Percentiles rank a stretch among this genome's conserved stretches.
These are phyloP conservation scores for Diaporthe amygdali DNA, from an alignment of 2,329 filamentous ascomycete genomes.

Conservation along the genomic window DNA sequence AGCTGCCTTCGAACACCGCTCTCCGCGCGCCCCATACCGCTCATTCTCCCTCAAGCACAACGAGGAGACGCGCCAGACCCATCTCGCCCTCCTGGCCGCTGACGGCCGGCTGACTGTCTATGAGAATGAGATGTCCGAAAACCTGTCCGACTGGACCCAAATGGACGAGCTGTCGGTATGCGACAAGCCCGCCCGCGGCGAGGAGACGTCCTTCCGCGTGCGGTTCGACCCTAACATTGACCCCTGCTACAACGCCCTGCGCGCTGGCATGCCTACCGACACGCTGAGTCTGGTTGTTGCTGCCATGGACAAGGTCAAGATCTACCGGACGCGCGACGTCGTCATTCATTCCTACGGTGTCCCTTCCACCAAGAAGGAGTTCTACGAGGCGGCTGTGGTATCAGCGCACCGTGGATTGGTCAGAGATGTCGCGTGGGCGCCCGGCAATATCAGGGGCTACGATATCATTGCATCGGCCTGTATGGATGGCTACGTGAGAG, in stretches of 20 bases:
- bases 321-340: slow-evolving; percentile 78
- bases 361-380: slow-evolving; percentile 69
- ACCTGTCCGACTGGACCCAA: slow-evolving; percentile 74
- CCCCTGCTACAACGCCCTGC: slow-evolving; percentile 76
- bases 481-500: slow-evolving; percentile 86
- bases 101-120: slow-evolving; percentile 82
- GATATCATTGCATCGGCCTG: slow-evolving; percentile 91
- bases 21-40: slow-evolving; percentile 70
- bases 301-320: slow-evolving; percentile 79
- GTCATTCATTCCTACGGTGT: slow-evolving; percentile 57
- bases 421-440: slow-evolving; percentile 89
- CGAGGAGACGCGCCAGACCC: slow-evolving; percentile 80
- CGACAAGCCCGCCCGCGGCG: slow-evolving; percentile 73
- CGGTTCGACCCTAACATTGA: slow-evolving; percentile 88
- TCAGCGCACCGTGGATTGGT: slow-evolving; percentile 77
- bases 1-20: slow-evolving; percentile 61
- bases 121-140: slow-evolving; percentile 86
- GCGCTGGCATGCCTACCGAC: slow-evolving; percentile 81
- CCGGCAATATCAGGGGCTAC: slow-evolving; percentile 87
- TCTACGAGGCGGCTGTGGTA: slow-evolving; percentile 84
- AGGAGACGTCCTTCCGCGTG: slow-evolving; percentile 86
- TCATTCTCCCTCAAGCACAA: slow-evolving; percentile 87
- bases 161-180: slow-evolving; percentile 80
- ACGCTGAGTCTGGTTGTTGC: slow-evolving; percentile 83
- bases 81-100: slow-evolving; percentile 82